Base-by-base conservation (phyloP, 495 filamentous ascomycete genomes). In the Daldinia caldariorum region DNA sequence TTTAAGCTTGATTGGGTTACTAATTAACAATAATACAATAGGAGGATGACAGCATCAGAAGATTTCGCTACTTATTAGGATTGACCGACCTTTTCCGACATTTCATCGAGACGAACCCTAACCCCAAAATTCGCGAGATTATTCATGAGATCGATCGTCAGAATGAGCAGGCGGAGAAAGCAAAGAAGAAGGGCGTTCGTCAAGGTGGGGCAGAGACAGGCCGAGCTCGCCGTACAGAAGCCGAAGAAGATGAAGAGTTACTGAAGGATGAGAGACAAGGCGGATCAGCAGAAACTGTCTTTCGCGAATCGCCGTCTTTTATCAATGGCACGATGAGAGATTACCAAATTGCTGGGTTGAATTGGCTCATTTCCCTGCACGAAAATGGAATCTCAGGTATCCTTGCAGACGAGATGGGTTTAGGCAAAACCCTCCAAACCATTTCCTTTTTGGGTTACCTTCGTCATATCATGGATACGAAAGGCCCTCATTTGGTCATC, bases 301-400 rank as follows among this genome's bases (percentile, higher is more conserved):
- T 98, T 78, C 88, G 93, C 51, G 95, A 97, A 61, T 97, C 94
- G 5, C 96, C 96, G 13, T 82, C 86, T 18, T 99, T 92, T 79
- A 88, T 99, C 62, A 83, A 96, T n/a, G 92, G 91, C 49, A 81
- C 87, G 58, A 97, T 99, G 91, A 90, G 95, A 73, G 95, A 99
- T 73, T 99, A 99, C 77, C 95, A 99, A 77, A 84, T 99, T 70
- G 90, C 91, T 13, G 95, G 95, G 59, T 77, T 99, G 67, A 99
- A 99, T 74, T 99, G 95, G 95, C 88, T 99, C n/a, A 92, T 98
- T 65, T 97, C 94, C 2, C 85, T 99, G 10, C 95, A 99, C 75
- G 95, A 98, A 80, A 99, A 99, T 75, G 95, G 95, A 80, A 99
- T 99, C 71, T 97, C 94, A 26, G 95, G 95, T 58, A 99, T 99